Percentiles rank a stretch among this genome's conserved stretches.
Evolutionary conservation across 208 protist species (phyloP).

Genomic region (Acanthamoeba lenticulata): DNA sequence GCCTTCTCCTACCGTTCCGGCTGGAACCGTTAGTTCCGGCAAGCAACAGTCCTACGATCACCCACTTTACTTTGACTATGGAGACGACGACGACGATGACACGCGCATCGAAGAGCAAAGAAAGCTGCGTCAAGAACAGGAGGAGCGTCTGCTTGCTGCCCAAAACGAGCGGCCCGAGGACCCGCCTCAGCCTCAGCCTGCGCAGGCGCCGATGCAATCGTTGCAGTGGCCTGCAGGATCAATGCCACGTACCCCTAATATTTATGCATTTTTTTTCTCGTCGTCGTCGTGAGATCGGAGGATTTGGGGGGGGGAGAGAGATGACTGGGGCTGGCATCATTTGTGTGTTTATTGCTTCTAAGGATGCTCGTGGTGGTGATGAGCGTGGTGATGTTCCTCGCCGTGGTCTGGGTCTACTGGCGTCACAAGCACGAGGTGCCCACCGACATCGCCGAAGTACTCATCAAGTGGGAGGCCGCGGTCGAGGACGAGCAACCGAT

Average conservation of each 20-base stretch:
- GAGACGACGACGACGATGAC: slow-evolving; percentile 52
- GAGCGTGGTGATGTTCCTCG: neutral
- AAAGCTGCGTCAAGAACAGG: slow-evolving; percentile 3
- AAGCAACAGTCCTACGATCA: neutral
- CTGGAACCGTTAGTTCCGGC: neutral
- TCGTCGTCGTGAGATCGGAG: too few species aligned
- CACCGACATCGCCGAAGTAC: neutral
- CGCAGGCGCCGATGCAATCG: too few species aligned
- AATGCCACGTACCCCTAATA: too few species aligned
- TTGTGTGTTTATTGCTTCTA: too few species aligned
- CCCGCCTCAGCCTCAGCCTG: too few species aligned
- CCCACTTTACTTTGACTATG: slow-evolving; percentile 24
- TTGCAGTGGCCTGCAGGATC: too few species aligned
- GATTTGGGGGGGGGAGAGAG: too few species aligned
- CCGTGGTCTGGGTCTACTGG: neutral
- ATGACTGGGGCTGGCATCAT: too few species aligned
- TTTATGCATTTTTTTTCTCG: too few species aligned
- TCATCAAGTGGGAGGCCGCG: neutral
- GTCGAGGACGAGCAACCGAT: neutral
- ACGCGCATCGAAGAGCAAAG: slow-evolving; percentile 4
- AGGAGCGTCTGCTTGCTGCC: slow-evolving; percentile 31
- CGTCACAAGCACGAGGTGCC: neutral
- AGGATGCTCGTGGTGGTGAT: neutral
- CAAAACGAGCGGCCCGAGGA: too few species aligned
- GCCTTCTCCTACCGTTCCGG: too few species aligned